A percentile compares a stretch with the other conserved stretches of the same genome.
Evolutionary conservation across 345 rosid species (phyloP).

Genomic region (Isatis tinctoria): DNA sequence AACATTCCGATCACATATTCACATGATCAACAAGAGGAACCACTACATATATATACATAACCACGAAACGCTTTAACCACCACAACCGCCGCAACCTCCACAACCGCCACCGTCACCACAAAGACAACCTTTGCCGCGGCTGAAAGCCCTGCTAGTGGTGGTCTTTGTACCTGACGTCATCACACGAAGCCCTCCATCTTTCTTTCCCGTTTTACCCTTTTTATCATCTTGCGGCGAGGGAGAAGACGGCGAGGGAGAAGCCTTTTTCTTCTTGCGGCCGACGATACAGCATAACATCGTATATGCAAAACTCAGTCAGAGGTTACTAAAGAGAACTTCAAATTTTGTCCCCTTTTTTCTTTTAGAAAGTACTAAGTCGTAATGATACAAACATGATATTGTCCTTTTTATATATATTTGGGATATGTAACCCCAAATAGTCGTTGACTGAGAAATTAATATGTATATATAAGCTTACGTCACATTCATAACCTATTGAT

Average conservation of each 20-base stretch:
- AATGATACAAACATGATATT: background rate
- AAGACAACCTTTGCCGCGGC: slow-evolving; percentile 12
- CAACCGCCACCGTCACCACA: slow-evolving; percentile 13
- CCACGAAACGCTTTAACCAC: background rate
- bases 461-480: background rate
- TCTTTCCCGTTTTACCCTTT: slow-evolving; percentile 5
- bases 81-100: slow-evolving; percentile 16
- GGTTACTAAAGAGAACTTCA: background rate
- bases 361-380: background rate
- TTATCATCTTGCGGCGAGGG: background rate
- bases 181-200: slow-evolving; percentile 25
- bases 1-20: background rate
- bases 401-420: background rate
- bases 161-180: slow-evolving; percentile 7
- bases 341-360: background rate
- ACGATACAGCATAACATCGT: slow-evolving; percentile 1
- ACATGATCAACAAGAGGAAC: too few relatives aligned
- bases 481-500: background rate
- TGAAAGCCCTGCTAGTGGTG: slow-evolving; percentile 16
- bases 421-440: background rate
- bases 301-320: background rate
- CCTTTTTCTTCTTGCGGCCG: background rate
- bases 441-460: background rate
- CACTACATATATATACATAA: background rate
- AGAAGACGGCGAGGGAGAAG: background rate